Conservation (phyloP, 2,329 filamentous ascomycete genomes). For the Pseudogymnoascus sp. region DNA sequence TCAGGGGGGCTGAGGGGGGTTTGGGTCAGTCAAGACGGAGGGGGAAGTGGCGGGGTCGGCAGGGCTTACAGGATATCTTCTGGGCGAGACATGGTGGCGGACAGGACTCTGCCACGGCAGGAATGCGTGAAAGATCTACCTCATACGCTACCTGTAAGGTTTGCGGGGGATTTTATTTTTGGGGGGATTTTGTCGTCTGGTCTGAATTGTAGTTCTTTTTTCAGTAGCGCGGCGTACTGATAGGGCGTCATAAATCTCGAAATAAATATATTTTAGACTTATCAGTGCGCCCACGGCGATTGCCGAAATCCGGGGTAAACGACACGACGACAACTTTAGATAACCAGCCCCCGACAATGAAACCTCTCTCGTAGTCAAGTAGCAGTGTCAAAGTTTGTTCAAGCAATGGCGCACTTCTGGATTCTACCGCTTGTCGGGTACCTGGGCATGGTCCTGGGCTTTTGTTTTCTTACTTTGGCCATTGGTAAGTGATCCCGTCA, state of each 20-base stretch:
- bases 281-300: conserved; percentile 6
- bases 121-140: neutral
- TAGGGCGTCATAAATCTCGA: conserved; percentile 7
- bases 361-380: neutral
- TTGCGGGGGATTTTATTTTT: neutral
- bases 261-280: conserved; percentile 8
- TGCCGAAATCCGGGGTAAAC: conserved; percentile 6
- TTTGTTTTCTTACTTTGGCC: conserved; percentile 86
- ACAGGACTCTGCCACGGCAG: conserved; percentile 19
- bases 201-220: neutral
- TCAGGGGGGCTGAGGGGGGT: conserved; percentile 68
- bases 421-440: conserved; percentile 90
- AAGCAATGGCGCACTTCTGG: conserved; percentile 54
- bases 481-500: conserved; percentile 53
- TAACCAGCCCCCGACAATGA: neutral
- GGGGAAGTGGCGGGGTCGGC: conserved; percentile 11
- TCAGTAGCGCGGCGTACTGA: neutral
- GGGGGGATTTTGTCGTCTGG: neutral
- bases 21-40: conserved; percentile 18
- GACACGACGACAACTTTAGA: conserved; percentile 3
- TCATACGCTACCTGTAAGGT: neutral
- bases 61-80: conserved; percentile 83
- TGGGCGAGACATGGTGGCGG: conserved; percentile 77
- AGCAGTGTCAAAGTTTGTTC: conserved; percentile 11
- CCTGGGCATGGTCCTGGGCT: conserved; percentile 76